Conservation (phyloP, 306 rosid species). For the Begonia fuchsioides region DNA sequence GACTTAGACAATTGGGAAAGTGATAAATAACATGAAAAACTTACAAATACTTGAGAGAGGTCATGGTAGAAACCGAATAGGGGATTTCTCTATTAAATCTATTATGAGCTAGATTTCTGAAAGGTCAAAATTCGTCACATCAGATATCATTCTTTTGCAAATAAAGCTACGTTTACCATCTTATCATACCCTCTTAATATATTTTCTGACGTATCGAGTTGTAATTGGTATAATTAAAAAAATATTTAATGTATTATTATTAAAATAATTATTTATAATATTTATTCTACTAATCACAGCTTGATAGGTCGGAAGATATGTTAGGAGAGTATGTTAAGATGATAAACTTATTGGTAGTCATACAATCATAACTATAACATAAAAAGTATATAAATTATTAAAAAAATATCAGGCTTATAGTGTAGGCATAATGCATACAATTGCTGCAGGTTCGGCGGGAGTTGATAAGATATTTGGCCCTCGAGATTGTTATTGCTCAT, state of each 20-base stretch:
- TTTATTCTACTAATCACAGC: no score
- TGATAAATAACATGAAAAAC: slow-evolving; percentile 9
- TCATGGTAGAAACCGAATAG: slow-evolving; percentile 37
- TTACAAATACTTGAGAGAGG: slow-evolving; percentile 61
- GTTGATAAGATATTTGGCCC: slow-evolving; percentile 37
- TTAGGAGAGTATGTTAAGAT: no score
- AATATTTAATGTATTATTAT: no score
- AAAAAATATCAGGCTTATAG: no score
- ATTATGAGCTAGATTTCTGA: slow-evolving; percentile 75
- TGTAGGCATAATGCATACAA: slow-evolving; percentile 29
- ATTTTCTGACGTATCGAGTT: no score
- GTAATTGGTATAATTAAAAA: no score
- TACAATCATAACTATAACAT: slow-evolving; percentile 8
- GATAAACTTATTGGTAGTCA: no score
- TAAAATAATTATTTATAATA: no score
- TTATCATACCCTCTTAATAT: no score
- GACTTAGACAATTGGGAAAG: slow-evolving; percentile 3
- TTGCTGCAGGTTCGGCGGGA: slow-evolving; percentile 55
- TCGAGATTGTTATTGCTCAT: slow-evolving; percentile 62
- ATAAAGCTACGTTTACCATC: no score
- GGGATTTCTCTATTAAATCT: slow-evolving; percentile 45
- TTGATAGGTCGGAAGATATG: no score
- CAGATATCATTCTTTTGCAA: slow-evolving; percentile 6
- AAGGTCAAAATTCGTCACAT: slow-evolving; percentile 14
- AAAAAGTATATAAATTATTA: slow-evolving; percentile 8